These are phyloP conservation scores for Citrus reticulata DNA, from an alignment of 345 rosid species.

Conservation along the genomic window DNA sequence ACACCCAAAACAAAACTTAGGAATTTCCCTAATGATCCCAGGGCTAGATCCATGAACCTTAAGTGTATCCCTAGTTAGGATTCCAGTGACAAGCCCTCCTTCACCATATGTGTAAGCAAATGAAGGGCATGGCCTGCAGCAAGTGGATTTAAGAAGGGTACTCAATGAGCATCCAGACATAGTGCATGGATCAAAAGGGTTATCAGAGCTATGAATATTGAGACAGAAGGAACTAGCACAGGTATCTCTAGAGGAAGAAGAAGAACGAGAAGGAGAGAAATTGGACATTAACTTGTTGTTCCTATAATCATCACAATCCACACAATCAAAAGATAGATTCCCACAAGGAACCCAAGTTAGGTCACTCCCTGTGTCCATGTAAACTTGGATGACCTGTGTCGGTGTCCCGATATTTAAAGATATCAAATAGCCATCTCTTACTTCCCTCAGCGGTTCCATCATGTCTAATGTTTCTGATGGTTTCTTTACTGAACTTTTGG, in stretches of 20 bases:
- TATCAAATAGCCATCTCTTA: conserved; percentile 73
- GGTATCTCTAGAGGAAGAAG: conserved; percentile 50
- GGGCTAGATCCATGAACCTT: conserved; percentile 39
- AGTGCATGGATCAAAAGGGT: conserved; percentile 63
- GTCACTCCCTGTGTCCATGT: conserved; percentile 90
- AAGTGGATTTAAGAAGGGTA: conserved; percentile 48
- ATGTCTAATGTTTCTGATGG: conserved; percentile 27
- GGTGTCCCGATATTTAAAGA: conserved; percentile 73
- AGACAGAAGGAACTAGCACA: conserved; percentile 57
- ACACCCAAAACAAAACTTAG: conserved; percentile 68
- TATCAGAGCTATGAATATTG: conserved; percentile 72
- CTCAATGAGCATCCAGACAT: conserved; percentile 67
- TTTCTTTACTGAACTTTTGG: conserved; percentile 17
- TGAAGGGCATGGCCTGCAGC: conserved; percentile 77
- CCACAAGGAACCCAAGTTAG: conserved; percentile 94
- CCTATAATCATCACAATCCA: conserved; percentile 62
- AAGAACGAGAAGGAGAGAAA: conserved; percentile 66
- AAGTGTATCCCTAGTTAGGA: conserved; percentile 60
- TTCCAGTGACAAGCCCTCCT: conserved; percentile 58
- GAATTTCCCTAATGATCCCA: conserved; percentile 33
- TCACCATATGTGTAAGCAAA: conserved; percentile 86
- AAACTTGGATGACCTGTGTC: conserved; percentile 67
- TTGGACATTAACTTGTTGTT: conserved; percentile 29
- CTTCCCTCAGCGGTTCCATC: conserved; percentile 60
- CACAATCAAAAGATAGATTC: conserved; percentile 64